Evolutionary conservation across 495 filamentous ascomycete species (phyloP), one percentile per base, ranked within the genome.

Genomic region (Penicillium egyptiacum): DNA sequence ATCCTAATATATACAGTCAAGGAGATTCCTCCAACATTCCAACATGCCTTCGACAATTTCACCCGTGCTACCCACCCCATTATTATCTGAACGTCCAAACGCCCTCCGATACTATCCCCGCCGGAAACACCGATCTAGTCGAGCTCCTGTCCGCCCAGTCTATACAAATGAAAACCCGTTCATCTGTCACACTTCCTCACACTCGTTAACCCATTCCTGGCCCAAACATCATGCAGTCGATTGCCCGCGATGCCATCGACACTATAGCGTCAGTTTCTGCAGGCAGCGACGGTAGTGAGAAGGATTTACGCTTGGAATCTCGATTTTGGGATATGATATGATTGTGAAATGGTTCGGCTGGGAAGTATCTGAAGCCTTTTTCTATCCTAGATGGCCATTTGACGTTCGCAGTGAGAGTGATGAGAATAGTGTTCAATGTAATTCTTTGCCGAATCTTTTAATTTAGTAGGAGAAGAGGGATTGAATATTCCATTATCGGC

Each of bases 191-290:
- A 14, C 39, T 19, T 42, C 50, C 7, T 52, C 37, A 12, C 50
- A 53, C n/a, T 53, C 50, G 5, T 53, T 53, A 17, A 53, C 50
- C n/a, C 50, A 53, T 43, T 43, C 50, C 4, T 30, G 23, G 37
- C 50, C 50, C 1, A 20, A 42, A 19, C 50, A 53, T 42, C 50
- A 33, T 40, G 9, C 50, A 1, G 50, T 43, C 17, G 39, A 53
- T 26, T 53, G 50, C 30, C 17, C 25, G 6, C 35, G 50, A 19
- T 53, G 50, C 20, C 9, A 42, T 28, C 35, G 23, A 4, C 37
- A 43, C 19, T 39, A 53, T 9, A 9, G 50, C 8, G 17, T 26
- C 9, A 42, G n/a, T 28, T 20, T 42, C 25, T 42, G 39, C 25
- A 39, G 23, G 10, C 35, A 43, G 28, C 9, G 31, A 28, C 22